Evolutionary conservation across 345 rosid species (phyloP).

Genomic region (Eutrema japonicum): DNA sequence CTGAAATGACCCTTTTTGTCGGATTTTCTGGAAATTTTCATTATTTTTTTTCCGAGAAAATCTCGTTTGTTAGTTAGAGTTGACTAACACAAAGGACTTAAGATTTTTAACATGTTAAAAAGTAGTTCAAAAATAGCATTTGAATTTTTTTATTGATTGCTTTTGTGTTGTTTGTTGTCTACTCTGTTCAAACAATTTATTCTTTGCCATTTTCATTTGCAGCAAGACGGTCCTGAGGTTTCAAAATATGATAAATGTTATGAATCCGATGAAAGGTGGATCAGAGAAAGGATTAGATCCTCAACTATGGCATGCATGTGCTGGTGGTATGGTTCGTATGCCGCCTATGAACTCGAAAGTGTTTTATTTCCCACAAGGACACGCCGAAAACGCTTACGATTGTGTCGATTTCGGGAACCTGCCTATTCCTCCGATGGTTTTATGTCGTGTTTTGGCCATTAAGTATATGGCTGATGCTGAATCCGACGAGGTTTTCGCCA

Average conservation of each 20-base stretch:
- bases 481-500: constrained; percentile 87
- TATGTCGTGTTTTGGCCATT: constrained; percentile 65
- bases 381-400: constrained; percentile 84
- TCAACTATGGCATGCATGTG: constrained; percentile 99
- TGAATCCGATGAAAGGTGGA: constrained; percentile 53
- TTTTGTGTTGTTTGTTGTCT: neutral
- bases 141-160: neutral
- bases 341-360: constrained; percentile 79
- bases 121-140: constrained; percentile 4
- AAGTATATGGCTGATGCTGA: constrained; percentile 90
- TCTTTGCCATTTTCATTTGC: constrained; percentile 1
- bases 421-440: constrained; percentile 57
- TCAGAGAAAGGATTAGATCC: constrained; percentile 77
- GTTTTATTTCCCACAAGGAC: constrained; percentile 93
- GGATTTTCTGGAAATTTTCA: constrained; percentile 19
- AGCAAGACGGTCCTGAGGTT: neutral
- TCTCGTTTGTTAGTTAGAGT: constrained; percentile 34
- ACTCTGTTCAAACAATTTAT: constrained; percentile 21
- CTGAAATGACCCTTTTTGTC: constrained; percentile 28
- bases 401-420: constrained; percentile 55
- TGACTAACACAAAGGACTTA: constrained; percentile 35
- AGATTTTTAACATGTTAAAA: neutral
- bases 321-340: constrained; percentile 96
- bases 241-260: constrained; percentile 48
- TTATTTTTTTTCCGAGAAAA: constrained; percentile 26